Evolutionary conservation across 148 eudicot genomes (phyloP), one percentile per base, ranked within the genome.

Genomic region (Silene uniflora): DNA sequence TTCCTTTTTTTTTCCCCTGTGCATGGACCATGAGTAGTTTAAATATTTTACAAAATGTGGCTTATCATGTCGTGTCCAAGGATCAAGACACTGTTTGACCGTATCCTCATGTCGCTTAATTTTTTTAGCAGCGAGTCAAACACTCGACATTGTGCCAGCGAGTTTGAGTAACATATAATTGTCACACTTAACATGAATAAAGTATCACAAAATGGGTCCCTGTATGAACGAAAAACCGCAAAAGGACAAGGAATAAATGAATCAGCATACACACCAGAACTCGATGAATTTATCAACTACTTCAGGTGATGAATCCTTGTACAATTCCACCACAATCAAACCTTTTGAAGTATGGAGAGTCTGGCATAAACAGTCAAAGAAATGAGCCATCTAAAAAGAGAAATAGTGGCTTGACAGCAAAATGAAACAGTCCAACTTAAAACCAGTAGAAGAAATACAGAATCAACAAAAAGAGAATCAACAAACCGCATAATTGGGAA

Each of bases 331-430:
- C 19, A 87, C 89, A 59, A 95, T 84, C 19, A 80, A 75, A 67
- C 98, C 98, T 87, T 95, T 95, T 14, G 93, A 86, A 65, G 98
- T 95, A 58, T 80, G 82, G 75, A 95, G 82, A 29, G 88, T 80
- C 98, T 93, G 73, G 58, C 55, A 80, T 17, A 75, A 32, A 32
- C n/a, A 39, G 58, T 63, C 52, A 59, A 64, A n/a, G 25, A 32
- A 32, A 19, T 61, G 27, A 68, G 61, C 62, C 23, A 25, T 27
- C 14, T 7, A 62, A 25, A 74, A 54, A n/a, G 35, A 49, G 13
- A 56, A 39, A 32, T 39, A 49, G 12, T 3, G 21, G 13, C 46
- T 29, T 39, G 23, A 46, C 25, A 4, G 39, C 32, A 14, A 39
- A 39, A 39, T 39, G 44, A 39, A 39, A 39, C 44, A 39, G 9